A percentile compares a stretch with the other conserved stretches of the same genome.
These are phyloP conservation scores for Tuber microsphaerosporum DNA, from an alignment of 495 filamentous ascomycete genomes.

Conservation along the genomic window DNA sequence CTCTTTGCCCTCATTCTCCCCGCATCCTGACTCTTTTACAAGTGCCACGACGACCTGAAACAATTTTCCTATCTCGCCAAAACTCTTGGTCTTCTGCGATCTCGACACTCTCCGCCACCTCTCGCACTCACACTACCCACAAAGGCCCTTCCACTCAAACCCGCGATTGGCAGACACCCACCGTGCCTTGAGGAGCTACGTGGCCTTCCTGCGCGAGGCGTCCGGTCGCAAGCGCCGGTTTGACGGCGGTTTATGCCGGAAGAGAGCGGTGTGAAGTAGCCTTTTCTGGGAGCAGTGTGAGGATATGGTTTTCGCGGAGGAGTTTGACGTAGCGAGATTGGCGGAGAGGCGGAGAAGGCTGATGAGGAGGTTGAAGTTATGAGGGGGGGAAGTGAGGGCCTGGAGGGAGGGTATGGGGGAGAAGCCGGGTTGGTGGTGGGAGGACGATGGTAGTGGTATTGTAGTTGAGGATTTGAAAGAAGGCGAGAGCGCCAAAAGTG, in stretches of 20 bases:
- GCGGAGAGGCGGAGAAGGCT: background rate
- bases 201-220: slow-evolving; percentile 10
- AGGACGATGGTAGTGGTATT: background rate
- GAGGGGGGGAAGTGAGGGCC: background rate
- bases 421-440: background rate
- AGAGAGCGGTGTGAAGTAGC: background rate
- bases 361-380: background rate
- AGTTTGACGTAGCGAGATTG: background rate
- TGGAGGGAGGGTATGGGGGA: background rate
- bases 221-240: slow-evolving; percentile 7
- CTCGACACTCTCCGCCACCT: slow-evolving; percentile 37
- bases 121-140: slow-evolving; percentile 26
- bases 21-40: background rate
- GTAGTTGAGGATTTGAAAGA: background rate
- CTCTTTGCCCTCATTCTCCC: background rate
- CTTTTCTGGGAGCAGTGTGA: background rate
- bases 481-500: background rate
- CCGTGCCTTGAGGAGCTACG: slow-evolving; percentile 15
- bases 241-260: slow-evolving; percentile 13
- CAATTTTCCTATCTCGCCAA: slow-evolving; percentile 24
- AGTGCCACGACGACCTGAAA: slow-evolving; percentile 42
- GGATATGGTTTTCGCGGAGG: background rate
- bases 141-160: background rate
- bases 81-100: slow-evolving; percentile 35
- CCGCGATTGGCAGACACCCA: slow-evolving; percentile 4